Evolutionary conservation across 495 filamentous ascomycete genomes (phyloP).

Genomic region (Tuber magnatum): DNA sequence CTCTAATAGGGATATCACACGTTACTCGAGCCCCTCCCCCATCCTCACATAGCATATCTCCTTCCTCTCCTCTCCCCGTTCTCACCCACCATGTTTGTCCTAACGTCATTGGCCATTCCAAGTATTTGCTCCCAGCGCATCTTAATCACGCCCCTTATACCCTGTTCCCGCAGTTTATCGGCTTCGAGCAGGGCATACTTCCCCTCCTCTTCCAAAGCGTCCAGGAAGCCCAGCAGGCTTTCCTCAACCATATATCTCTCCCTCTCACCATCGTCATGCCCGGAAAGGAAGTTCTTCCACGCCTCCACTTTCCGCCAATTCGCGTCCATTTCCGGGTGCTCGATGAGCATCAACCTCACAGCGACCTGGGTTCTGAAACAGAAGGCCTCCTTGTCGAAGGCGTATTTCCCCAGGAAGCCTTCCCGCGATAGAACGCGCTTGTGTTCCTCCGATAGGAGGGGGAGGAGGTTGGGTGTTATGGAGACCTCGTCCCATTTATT

Average conservation of each 20-base stretch:
- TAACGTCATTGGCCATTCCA: conserved; percentile 27
- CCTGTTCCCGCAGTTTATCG: conserved; percentile 13
- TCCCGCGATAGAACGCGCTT: conserved; percentile 50
- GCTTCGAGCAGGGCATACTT: conserved; percentile 8
- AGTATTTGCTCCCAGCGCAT: conserved; percentile 29
- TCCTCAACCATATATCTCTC: conserved; percentile 34
- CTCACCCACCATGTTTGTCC: conserved; percentile 19
- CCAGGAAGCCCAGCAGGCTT: conserved; percentile 20
- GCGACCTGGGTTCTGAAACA: conserved; percentile 70
- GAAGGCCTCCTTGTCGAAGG: conserved; percentile 53
- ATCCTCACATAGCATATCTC: conserved; percentile 21
- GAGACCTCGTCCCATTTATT: conserved; percentile 61
- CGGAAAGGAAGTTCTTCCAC: conserved; percentile 27
- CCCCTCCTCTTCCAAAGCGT: conserved; percentile 14
- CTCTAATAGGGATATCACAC: not conserved
- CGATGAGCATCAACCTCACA: conserved; percentile 47
- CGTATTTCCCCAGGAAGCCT: conserved; percentile 64
- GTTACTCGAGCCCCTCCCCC: not conserved
- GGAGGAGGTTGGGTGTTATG: conserved; percentile 63
- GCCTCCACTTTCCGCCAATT: conserved; percentile 13
- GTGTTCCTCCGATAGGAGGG: conserved; percentile 46
- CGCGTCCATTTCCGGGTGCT: conserved; percentile 21
- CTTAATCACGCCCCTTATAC: conserved; percentile 19
- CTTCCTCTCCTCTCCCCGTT: conserved; percentile 10
- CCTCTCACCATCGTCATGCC: conserved; percentile 32